Evolutionary conservation across 768 basidiomycete species (phyloP), one percentile per base, ranked within the genome.

Genomic region (Cystobasidium ongulense): DNA sequence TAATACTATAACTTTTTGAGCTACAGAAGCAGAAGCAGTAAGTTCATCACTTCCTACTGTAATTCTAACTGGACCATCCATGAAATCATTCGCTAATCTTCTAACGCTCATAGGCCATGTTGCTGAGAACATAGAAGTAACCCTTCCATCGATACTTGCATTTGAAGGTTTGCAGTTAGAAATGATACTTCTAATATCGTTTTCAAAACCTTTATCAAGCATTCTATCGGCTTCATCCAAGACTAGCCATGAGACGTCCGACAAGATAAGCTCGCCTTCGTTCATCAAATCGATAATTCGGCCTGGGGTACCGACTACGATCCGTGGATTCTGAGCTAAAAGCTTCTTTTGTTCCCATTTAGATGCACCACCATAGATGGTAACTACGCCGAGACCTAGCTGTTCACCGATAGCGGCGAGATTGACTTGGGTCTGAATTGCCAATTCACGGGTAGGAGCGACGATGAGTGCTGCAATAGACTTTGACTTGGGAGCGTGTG

Each of bases 141-240:
- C 77, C 80, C 93, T 91, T 94, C 92, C 94, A 93, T 85, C 93
- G 88, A 7, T 91, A 95, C 82, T 94, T 92, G 57, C 92, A 86
- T 73, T 86, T 85, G n/a, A 84, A 80, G 39, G 85, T 84, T 79
- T 86, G 86, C 82, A 88, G 86, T 85, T 83, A 8, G 86, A 87
- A 75, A 98, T 93, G 79, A 99, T 98, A 74, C 84, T 86, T 65
- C 92, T 85, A 74, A 98, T 96, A 80, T 97, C 96, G 78, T 98
- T 96, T 81, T 99, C 96, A 80, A 99, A 99, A 0, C 95, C 96
- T 81, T 90, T 92, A 81, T 98, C 96, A 63, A 99, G 84, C 95
- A 97, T 97, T 63, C 95, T 86, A 82, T 98, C 95, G 5, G 96
- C 96, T 83, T 99, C 96, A 80, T 99, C 96, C 75, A 99, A 83